Base-by-base conservation (phyloP, 768 basidiomycete species). In the Tricholoma matsutake region DNA sequence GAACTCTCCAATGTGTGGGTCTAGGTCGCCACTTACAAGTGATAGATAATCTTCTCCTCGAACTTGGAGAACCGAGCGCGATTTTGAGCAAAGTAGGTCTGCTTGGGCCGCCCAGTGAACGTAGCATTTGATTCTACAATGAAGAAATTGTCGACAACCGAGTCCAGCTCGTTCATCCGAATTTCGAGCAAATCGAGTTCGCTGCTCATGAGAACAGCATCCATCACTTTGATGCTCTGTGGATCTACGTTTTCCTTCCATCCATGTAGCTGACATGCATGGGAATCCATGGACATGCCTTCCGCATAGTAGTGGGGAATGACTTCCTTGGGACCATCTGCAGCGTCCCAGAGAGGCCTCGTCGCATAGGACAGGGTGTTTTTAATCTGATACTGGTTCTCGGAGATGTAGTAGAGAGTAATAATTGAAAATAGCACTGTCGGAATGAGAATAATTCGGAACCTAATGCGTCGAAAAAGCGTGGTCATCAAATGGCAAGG, bases 111-210 rank as follows among this genome's bases (percentile, higher is more conserved):
- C 3, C 86, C 86, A 4, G 86, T 86, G 70, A 87, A 86, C 13
- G 85, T 87, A 16, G 77, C 77, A 66, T 85, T 84, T 54, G 82
- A 83, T 67, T 87, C 86, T 56, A 87, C 74, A 65, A 88, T 80
- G 67, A 86, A 78, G 73, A 87, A 86, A 20, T 78, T 74, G 69
- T 85, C 81, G 28, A 86, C 85, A 52, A 84, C 76, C 4, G 78
- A 69, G 59, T 81, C 79, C 55, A 87, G 77, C 70, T 88, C 87
- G 71, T 85, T 75, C 73, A 87, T 71, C 20, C 87, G 80, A 57
- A 87, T 81, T 68, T 87, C 86, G 54, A 87, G 69, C 28, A 88
- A 73, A 66, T 87, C 87, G 32, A 87, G 72, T 67, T 88, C 86
- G 61, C 79, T 84, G 75, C 81, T 83, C 77, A 87, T 81, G 57